Evolutionary conservation across 306 rosid genomes (phyloP).

Genomic region (Geum urbanum): DNA sequence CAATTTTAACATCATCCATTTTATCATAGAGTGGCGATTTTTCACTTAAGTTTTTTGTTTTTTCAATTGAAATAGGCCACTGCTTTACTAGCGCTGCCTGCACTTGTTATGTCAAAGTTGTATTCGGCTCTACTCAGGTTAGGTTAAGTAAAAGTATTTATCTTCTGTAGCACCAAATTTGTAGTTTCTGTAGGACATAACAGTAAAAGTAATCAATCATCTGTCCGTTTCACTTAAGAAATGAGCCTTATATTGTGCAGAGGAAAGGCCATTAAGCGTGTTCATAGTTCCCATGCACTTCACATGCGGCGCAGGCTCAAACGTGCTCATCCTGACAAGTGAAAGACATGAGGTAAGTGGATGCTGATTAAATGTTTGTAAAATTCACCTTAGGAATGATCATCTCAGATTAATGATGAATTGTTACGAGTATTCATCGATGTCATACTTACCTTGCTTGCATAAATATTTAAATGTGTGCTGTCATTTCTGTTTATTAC

Average conservation of each 20-base stretch:
- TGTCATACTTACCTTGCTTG: not conserved
- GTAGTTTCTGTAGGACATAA: not conserved
- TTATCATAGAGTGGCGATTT: not conserved
- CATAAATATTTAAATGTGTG: not conserved
- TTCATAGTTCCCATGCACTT: not conserved
- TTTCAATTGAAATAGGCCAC: slow-evolving; percentile 27
- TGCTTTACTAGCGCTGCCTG: slow-evolving; percentile 36
- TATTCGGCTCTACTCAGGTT: slow-evolving; percentile 27
- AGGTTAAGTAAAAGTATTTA: slow-evolving; percentile 2
- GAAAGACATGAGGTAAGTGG: not conserved
- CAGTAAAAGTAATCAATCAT: not conserved
- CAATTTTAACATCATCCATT: not conserved
- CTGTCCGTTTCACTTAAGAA: not conserved
- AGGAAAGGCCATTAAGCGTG: slow-evolving; percentile 13
- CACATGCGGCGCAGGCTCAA: slow-evolving; percentile 12
- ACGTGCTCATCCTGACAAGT: not conserved
- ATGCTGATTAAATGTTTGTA: not conserved
- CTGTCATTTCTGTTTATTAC: not conserved
- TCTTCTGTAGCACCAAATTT: not conserved
- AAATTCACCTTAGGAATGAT: not conserved
- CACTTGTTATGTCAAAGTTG: slow-evolving; percentile 26
- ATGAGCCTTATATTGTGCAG: slow-evolving; percentile 9
- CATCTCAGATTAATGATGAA: not conserved
- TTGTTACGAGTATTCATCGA: not conserved
- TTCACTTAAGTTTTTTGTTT: not conserved